A percentile compares a stretch with the other conserved stretches of the same genome.
phyloP scores from a whole-genome alignment of 306 rosid genomes.

The Cucumis hystrix region DNA sequence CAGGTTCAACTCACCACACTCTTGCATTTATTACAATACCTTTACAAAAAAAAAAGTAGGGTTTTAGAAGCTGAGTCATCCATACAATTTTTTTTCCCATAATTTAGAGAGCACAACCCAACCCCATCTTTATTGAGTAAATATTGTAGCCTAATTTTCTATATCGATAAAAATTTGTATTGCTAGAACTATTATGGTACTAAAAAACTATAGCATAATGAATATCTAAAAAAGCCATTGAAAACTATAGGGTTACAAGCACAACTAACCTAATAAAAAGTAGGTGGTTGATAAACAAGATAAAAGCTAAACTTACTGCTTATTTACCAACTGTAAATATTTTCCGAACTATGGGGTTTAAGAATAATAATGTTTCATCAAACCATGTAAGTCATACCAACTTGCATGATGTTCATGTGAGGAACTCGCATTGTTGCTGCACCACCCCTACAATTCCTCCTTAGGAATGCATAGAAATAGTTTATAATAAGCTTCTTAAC shows the following conservation, averaged over 20 bases:
- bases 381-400: constrained; percentile 89
- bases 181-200: not conserved
- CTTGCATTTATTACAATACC: no score
- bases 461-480: constrained; percentile 80
- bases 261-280: not conserved
- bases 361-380: constrained; percentile 13
- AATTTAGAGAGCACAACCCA: no score
- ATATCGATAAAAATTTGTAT: no score
- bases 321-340: not conserved
- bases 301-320: not conserved
- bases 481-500: constrained; percentile 69
- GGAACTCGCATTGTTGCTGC: constrained; percentile 78
- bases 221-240: not conserved
- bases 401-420: constrained; percentile 83
- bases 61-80: no score
- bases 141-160: no score
- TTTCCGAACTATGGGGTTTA: not conserved
- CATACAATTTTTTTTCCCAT: no score
- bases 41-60: no score
- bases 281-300: not conserved
- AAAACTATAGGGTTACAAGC: not conserved
- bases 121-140: no score
- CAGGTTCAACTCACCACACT: no score
- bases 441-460: constrained; percentile 80
- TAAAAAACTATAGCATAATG: not conserved